Evolutionary conservation across 768 basidiomycete species (phyloP).

Genomic region (Postia placenta): DNA sequence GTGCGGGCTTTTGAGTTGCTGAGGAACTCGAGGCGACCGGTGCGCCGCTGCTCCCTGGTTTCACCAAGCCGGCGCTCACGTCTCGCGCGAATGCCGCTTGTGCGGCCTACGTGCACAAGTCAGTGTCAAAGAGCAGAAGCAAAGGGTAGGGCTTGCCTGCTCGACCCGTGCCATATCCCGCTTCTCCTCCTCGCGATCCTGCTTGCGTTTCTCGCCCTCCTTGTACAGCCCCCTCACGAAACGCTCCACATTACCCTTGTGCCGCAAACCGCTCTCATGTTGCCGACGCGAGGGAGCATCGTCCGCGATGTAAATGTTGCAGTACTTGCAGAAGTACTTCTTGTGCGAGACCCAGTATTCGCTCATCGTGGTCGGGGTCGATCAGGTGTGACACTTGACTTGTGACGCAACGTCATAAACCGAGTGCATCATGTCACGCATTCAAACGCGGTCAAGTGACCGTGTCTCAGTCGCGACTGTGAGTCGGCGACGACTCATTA

Average conservation of each 20-base stretch:
- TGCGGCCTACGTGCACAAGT: conserved; percentile 51
- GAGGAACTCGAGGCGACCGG: conserved; percentile 25
- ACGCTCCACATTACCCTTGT: conserved; percentile 91
- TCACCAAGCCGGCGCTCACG: conserved; percentile 61
- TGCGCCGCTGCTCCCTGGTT: conserved; percentile 28
- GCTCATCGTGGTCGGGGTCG: conserved; percentile 45
- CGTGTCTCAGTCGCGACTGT: too few species aligned
- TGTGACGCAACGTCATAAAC: too few species aligned
- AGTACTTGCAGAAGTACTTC: conserved; percentile 95
- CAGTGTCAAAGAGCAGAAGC: conserved; percentile 4
- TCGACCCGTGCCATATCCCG: conserved; percentile 85
- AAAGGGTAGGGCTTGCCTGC: conserved; percentile 41
- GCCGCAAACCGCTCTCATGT: conserved; percentile 90
- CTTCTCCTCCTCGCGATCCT: conserved; percentile 79
- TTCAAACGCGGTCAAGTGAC: too few species aligned
- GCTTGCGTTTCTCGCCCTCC: conserved; percentile 80
- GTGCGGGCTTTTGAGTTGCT: conserved; percentile 28
- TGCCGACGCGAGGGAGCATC: conserved; percentile 88
- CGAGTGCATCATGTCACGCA: too few species aligned
- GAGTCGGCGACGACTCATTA: too few species aligned
- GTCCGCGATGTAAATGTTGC: conserved; percentile 94
- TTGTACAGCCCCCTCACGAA: conserved; percentile 94
- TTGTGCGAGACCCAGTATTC: conserved; percentile 94
- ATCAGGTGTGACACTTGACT: neutral
- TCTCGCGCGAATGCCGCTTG: conserved; percentile 76